Evolutionary conservation across 2,329 filamentous ascomycete species (phyloP), one percentile per base, ranked within the genome.

Genomic region (Fusarium musae): DNA sequence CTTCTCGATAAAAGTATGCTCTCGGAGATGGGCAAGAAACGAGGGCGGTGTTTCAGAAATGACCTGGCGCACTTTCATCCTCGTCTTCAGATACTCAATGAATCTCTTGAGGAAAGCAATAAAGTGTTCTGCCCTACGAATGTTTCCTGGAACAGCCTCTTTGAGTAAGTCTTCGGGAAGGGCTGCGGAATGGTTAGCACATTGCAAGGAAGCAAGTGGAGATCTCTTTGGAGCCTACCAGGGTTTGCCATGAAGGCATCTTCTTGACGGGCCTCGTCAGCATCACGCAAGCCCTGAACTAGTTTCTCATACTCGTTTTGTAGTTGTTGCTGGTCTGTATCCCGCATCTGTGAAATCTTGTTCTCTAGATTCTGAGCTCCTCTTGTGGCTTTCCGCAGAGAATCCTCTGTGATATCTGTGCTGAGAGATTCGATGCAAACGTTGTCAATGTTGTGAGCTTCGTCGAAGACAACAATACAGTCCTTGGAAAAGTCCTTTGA

Each of bases 361-460:
- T 90, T 90, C 80, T 99, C 96, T 2, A 99, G 86, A 75, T 97
- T 98, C 74, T 92, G 92, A 17, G 96, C 97, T 9, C 96, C 96
- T 73, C 95, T 89, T 3, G 95, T 95, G 26, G 96, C 96, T 83
- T 94, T 97, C 28, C 95, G 90, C 59, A 99, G 82, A 1, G 96
- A 98, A 76, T 98, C 96, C 80, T 99, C 95, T 0, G 96, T 98
- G 64, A 99, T 90, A 78, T 99, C 96, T 46, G 97, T 98, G 79
- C 96, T 99, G 17, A 98, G 85, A 4, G 96, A 96, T 80, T 99
- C 96, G 75, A 99, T 99, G 81, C 97, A 99, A 66, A 99, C 96
- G 80, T 99, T 99, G 87, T 99, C 96, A 77, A 99, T 99, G 79
- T 99, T 99, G 85, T 99, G 96, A 19, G 96, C 96, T 82, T 99